Conservation (phyloP, 2,329 filamentous ascomycete species). For the Pseudocercospora ulei region DNA sequence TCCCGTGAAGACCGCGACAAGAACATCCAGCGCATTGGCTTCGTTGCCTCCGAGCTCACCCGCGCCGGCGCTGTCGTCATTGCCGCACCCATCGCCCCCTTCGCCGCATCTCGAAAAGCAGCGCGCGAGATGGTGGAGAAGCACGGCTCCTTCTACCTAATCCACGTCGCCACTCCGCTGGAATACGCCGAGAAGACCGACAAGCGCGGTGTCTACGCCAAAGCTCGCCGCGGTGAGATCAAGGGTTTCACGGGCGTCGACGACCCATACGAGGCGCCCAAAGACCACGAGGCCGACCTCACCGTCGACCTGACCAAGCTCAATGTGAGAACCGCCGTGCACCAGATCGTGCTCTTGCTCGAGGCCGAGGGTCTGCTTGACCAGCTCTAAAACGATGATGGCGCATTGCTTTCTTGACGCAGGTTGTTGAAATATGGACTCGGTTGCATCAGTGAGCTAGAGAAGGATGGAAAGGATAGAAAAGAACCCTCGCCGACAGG, state of each 20-base stretch:
- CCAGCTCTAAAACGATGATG: conserved; percentile 37
- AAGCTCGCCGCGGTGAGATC: conserved; percentile 79
- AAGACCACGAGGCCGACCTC: conserved; percentile 73
- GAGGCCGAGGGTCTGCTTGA: conserved; percentile 85
- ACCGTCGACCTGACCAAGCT: conserved; percentile 77
- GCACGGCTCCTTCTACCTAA: conserved; percentile 82
- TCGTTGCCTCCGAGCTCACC: conserved; percentile 90
- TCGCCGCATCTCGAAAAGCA: conserved; percentile 64
- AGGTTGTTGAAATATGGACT: neutral
- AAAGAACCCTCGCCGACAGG: neutral
- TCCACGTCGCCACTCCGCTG: conserved; percentile 87
- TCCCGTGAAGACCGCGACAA: conserved; percentile 81
- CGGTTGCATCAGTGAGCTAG: neutral
- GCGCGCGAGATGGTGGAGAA: conserved; percentile 80
- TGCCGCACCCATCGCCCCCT: conserved; percentile 89
- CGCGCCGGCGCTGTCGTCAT: conserved; percentile 89
- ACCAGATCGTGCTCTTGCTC: conserved; percentile 88
- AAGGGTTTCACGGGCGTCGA: conserved; percentile 98
- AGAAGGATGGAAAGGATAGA: neutral
- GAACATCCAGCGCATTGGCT: conserved; percentile 93
- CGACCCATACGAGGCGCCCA: conserved; percentile 83
- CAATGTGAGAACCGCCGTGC: conserved; percentile 82
- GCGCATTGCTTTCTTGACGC: neutral
- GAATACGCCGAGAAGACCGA: conserved; percentile 94
- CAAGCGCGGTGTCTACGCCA: conserved; percentile 77